Conservation (phyloP, 768 basidiomycete species). For the Jaapia argillacea region DNA sequence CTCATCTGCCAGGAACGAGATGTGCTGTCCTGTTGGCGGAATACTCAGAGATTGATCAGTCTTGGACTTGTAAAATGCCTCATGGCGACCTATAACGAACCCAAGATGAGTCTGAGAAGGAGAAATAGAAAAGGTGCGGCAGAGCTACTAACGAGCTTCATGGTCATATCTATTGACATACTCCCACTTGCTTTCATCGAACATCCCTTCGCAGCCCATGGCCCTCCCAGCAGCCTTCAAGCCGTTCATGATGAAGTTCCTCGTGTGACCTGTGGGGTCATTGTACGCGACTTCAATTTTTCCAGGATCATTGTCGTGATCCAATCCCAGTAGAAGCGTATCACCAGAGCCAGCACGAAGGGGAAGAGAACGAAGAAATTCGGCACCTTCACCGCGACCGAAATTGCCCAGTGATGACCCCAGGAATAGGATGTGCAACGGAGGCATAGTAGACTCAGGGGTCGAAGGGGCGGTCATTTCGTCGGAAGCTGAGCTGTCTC, state of each 20-base stretch:
- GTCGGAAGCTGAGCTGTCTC: conserved; percentile 9
- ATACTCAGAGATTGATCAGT: conserved; percentile 45
- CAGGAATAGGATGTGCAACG: conserved; percentile 81
- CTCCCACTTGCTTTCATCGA: conserved; percentile 64
- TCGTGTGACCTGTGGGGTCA: conserved; percentile 64
- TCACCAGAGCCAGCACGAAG: conserved; percentile 67
- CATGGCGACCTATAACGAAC: conserved; percentile 52
- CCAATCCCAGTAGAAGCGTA: conserved; percentile 84
- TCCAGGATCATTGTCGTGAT: conserved; percentile 65
- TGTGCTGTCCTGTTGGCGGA: conserved; percentile 29
- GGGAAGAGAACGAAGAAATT: conserved; percentile 73
- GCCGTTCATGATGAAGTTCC: conserved; percentile 80
- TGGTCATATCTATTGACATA: conserved; percentile 58
- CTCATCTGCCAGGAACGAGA: conserved; percentile 62
- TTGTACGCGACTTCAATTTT: conserved; percentile 83
- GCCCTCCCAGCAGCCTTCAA: conserved; percentile 56
- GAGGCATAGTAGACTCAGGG: conserved; percentile 33
- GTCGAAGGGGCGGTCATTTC: conserved; percentile 34
- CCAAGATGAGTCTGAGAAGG: not conserved
- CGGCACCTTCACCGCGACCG: conserved; percentile 48
- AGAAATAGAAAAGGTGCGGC: not conserved
- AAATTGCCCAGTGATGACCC: conserved; percentile 95
- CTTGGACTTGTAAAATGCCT: conserved; percentile 74
- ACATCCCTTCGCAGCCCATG: conserved; percentile 57
- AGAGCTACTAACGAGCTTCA: conserved; percentile 32